Percentiles rank a stretch among this genome's conserved stretches.
Evolutionary conservation across 225 moss, liverwort and hornwort genomes (phyloP).

Genomic region (Pseudisothecium myosuroides): DNA sequence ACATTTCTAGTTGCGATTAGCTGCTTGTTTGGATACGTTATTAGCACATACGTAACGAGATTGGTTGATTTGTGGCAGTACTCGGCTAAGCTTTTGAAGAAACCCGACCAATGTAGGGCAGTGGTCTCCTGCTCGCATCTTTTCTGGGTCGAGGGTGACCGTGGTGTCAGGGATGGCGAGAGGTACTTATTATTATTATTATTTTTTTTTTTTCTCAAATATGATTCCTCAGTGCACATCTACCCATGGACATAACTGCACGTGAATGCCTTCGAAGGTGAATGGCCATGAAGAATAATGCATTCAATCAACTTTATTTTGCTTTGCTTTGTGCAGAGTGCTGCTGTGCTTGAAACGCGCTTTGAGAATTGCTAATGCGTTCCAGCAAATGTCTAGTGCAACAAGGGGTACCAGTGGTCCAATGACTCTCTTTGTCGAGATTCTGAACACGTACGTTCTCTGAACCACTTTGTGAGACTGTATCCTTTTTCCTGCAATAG

Average conservation of each 20-base stretch:
- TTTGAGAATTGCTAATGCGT: slow-evolving; percentile 86
- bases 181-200: too few relatives aligned
- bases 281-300: not conserved
- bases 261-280: not conserved
- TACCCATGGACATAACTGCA: not conserved
- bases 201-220: too few relatives aligned
- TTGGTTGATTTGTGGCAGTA: slow-evolving; percentile 44
- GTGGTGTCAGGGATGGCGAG: slow-evolving; percentile 87
- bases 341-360: slow-evolving; percentile 91
- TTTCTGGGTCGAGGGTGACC: slow-evolving; percentile 90
- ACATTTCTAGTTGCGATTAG: not conserved
- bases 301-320: not conserved
- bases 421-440: slow-evolving; percentile 89
- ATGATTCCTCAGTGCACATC: not conserved
- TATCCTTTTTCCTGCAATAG: not conserved
- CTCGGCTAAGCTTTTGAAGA: slow-evolving; percentile 86
- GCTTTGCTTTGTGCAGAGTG: slow-evolving; percentile 39
- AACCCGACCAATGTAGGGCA: slow-evolving; percentile 93
- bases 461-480: not conserved
- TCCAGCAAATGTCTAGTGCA: slow-evolving; percentile 93
- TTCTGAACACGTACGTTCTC: slow-evolving; percentile 73
- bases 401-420: slow-evolving; percentile 80
- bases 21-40: not conserved
- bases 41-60: not conserved
- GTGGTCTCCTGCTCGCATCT: slow-evolving; percentile 92